Evolutionary conservation across 495 filamentous ascomycete genomes (phyloP), one percentile per base, ranked within the genome.

Genomic region (Neurospora sp.): DNA sequence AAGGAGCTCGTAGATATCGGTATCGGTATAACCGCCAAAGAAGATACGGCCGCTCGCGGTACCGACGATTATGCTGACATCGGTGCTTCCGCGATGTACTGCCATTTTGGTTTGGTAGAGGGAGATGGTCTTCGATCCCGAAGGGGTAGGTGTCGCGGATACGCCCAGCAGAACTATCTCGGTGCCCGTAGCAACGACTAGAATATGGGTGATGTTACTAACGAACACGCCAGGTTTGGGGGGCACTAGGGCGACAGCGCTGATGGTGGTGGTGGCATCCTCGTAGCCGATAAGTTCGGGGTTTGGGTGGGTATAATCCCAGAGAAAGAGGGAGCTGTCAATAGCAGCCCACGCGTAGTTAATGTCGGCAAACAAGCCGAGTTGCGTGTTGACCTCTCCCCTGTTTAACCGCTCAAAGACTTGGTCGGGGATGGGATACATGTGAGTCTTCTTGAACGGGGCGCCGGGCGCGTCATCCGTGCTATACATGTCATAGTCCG

Each of bases 291-390:
- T 91, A n/a, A 97, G 82, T 77, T 96, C 92, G 31, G 94, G 92
- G 77, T 93, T 90, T 37, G 92, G 90, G 74, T 92, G 87, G 11
- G 93, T 95, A 78, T 97, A 99, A 81, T 99, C 96, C 96, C 96
- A 99, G 15, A 99, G 85, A 79, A 98, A 99, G 36, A 99, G 86
- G 71, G 92, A 90, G 82, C 96, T 97, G 83, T 99, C 96, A 78
- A 99, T 97, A 1, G 92, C 87, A 28, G 96, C 91, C 94, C 95
- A 99, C 62, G 94, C 95, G 83, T 98, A 94, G 73, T 93, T 93
- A 76, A 99, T 81, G 80, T 94, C 91, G 28, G 96, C 92, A 81
- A 99, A 97, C 45, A 98, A 82, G 28, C 96, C 96, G 90, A 98
- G 96, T 78, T 87, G 89, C 13, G 95, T 96, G 34, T 90, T 90